phyloP scores from a whole-genome alignment of 2,329 filamentous ascomycete species.

The Penicillium sp. region DNA sequence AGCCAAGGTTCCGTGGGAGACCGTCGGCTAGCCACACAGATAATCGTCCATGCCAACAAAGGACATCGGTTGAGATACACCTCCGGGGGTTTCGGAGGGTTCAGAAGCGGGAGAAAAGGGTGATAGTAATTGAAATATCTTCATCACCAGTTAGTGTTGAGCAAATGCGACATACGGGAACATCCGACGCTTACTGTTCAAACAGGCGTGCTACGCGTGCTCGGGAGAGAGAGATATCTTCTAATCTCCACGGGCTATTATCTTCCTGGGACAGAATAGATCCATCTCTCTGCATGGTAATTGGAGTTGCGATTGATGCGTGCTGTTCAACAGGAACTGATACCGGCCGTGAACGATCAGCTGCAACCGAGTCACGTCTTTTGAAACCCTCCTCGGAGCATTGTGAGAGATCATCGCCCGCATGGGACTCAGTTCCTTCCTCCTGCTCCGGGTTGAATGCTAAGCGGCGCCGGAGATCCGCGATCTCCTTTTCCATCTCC shows the following conservation, averaged over 20 bases:
- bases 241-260: slow-evolving; percentile 49
- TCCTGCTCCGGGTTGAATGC: slow-evolving; percentile 33
- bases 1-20: slow-evolving; percentile 55
- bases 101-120: slow-evolving; percentile 61
- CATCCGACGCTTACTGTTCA: slow-evolving; percentile 36
- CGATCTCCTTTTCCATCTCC: slow-evolving; percentile 59
- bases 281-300: slow-evolving; percentile 32
- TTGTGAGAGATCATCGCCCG: slow-evolving; percentile 32
- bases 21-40: slow-evolving; percentile 60
- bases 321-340: slow-evolving; percentile 36
- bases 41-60: slow-evolving; percentile 63
- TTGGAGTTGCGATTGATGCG: slow-evolving; percentile 31
- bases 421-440: slow-evolving; percentile 24
- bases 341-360: slow-evolving; percentile 30
- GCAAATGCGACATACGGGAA: background rate
- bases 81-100: slow-evolving; percentile 53
- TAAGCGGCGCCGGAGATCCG: slow-evolving; percentile 47
- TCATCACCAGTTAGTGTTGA: slow-evolving; percentile 26
- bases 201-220: slow-evolving; percentile 43
- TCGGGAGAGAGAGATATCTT: slow-evolving; percentile 42
- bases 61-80: slow-evolving; percentile 57
- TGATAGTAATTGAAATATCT: slow-evolving; percentile 64
- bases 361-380: slow-evolving; percentile 30
- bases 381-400: slow-evolving; percentile 36
- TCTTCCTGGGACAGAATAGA: slow-evolving; percentile 39